Evolutionary conservation across 1,284 basidiomycete species (phyloP).

Genomic region (Chondrostereum purpureum): DNA sequence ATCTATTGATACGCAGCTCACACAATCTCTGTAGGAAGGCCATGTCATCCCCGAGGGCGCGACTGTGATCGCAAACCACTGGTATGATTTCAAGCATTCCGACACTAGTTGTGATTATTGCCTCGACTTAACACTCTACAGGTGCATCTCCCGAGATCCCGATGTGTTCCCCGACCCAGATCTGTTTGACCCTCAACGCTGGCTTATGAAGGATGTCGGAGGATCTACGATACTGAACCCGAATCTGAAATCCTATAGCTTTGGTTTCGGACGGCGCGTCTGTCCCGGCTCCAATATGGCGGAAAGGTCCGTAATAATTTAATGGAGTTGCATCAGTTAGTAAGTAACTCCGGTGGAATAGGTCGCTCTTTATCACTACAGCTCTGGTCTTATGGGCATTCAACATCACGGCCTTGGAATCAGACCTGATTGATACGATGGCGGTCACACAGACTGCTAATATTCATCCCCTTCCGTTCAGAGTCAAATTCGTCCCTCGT

Average conservation of each 20-base stretch:
- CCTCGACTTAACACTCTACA: background rate
- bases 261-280: slow-evolving; percentile 54
- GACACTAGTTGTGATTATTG: background rate
- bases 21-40: slow-evolving; percentile 41
- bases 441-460: slow-evolving; percentile 52
- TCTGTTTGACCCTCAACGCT: slow-evolving; percentile 48
- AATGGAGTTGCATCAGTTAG: too few relatives aligned
- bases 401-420: slow-evolving; percentile 36
- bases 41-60: slow-evolving; percentile 55
- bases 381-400: slow-evolving; percentile 57
- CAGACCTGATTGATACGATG: slow-evolving; percentile 44
- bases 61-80: slow-evolving; percentile 50
- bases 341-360: slow-evolving; percentile 19
- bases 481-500: slow-evolving; percentile 44
- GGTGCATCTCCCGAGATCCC: slow-evolving; percentile 51
- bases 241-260: slow-evolving; percentile 36
- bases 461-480: slow-evolving; percentile 49
- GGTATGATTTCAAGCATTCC: slow-evolving; percentile 28
- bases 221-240: slow-evolving; percentile 30
- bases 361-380: slow-evolving; percentile 53
- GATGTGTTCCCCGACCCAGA: slow-evolving; percentile 52
- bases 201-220: slow-evolving; percentile 42
- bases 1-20: too few relatives aligned
- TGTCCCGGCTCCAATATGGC: background rate
- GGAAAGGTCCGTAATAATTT: background rate